These are phyloP conservation scores for Solanum verrucosum DNA, from an alignment of 257 asterid species.

Conservation along the genomic window DNA sequence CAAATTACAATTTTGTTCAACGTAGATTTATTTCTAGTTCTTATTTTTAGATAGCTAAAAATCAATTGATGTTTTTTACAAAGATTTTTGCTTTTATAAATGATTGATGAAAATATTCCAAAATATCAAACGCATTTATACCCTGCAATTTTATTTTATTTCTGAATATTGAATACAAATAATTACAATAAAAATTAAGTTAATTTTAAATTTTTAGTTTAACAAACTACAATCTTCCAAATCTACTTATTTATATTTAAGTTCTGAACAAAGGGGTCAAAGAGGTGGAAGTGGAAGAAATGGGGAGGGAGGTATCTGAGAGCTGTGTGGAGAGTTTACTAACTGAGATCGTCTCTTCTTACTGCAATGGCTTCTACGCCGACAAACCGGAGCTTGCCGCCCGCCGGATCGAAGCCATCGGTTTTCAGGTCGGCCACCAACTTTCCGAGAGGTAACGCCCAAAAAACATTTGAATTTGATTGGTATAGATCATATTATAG, in stretches of 20 bases:
- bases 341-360: conserved; percentile 71
- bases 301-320: conserved; percentile 81
- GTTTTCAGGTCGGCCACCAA: conserved; percentile 95
- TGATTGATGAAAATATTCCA: neutral
- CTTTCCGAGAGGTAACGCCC: conserved; percentile 59
- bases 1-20: neutral
- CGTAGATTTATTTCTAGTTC: too few species aligned
- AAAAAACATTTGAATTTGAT: neutral
- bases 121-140: neutral
- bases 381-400: conserved; percentile 94
- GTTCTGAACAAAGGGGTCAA: neutral
- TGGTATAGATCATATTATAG: neutral
- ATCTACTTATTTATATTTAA: neutral
- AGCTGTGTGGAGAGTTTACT: conserved; percentile 92
- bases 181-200: neutral
- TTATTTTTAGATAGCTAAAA: neutral
- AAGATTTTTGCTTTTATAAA: neutral
- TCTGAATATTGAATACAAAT: neutral
- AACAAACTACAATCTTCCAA: too few species aligned
- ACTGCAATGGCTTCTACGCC: conserved; percentile 75
- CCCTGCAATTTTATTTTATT: neutral
- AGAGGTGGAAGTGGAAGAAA: neutral
- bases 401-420: conserved; percentile 92
- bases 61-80: neutral
- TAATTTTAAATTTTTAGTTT: too few species aligned